phyloP scores from a whole-genome alignment of 768 basidiomycete species.

The Agaricus blazei region DNA sequence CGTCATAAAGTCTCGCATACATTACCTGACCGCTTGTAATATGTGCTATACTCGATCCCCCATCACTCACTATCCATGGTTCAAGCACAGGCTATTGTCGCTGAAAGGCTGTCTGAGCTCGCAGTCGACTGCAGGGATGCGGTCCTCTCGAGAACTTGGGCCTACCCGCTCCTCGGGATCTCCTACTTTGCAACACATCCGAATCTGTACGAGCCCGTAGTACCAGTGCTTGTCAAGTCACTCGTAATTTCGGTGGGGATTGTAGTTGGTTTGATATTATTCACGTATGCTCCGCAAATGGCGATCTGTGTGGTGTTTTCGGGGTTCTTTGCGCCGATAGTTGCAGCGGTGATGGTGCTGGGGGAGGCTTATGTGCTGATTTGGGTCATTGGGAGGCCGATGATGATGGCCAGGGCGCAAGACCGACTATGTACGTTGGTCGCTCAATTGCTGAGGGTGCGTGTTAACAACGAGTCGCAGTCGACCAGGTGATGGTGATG shows the following conservation, averaged over 20 bases:
- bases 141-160: slow-evolving; percentile 29
- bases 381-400: slow-evolving; percentile 28
- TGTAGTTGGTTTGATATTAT: slow-evolving; percentile 43
- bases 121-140: slow-evolving; percentile 23
- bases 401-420: slow-evolving; percentile 30
- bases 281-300: slow-evolving; percentile 64
- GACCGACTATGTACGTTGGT: slow-evolving; percentile 31
- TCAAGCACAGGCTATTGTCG: slow-evolving; percentile 10
- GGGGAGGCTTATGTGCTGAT: slow-evolving; percentile 36
- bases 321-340: slow-evolving; percentile 59
- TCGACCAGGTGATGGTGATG: slow-evolving; percentile 31
- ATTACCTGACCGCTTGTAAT: not conserved
- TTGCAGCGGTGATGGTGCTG: slow-evolving; percentile 40
- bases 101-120: slow-evolving; percentile 15
- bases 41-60: too few relatives aligned
- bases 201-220: slow-evolving; percentile 27
- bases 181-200: slow-evolving; percentile 31
- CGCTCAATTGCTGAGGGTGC: not conserved
- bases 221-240: slow-evolving; percentile 34
- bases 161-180: slow-evolving; percentile 33
- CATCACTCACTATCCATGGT: slow-evolving; percentile 9
- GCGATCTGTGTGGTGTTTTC: slow-evolving; percentile 57
- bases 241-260: slow-evolving; percentile 31
- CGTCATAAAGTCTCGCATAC: slow-evolving; percentile 17
- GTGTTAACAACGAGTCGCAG: slow-evolving; percentile 14